phyloP scores from a whole-genome alignment of 495 filamentous ascomycete genomes.

The Hypoxylon fuscum region DNA sequence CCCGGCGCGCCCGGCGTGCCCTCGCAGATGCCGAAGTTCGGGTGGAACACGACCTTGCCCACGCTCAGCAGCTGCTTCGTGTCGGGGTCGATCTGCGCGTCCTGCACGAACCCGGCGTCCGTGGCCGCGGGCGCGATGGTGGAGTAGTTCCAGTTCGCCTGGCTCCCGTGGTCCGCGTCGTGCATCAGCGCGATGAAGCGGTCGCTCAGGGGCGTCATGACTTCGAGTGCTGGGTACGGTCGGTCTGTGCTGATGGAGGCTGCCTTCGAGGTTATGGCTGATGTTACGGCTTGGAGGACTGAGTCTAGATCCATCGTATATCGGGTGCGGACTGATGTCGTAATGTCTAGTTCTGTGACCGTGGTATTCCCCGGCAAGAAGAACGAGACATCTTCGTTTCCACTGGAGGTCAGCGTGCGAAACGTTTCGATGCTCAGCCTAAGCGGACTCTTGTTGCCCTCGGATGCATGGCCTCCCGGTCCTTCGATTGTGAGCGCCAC shows the following conservation, averaged over 20 bases:
- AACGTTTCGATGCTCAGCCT: constrained; percentile 38
- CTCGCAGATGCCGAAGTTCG: constrained; percentile 58
- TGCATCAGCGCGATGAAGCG: constrained; percentile 38
- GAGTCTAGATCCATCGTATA: constrained; percentile 31
- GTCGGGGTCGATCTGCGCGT: constrained; percentile 51
- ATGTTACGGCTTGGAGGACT: constrained; percentile 23
- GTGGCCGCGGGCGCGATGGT: constrained; percentile 37
- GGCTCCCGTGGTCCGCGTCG: constrained; percentile 50
- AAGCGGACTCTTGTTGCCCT: constrained; percentile 34
- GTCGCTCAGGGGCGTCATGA: constrained; percentile 21
- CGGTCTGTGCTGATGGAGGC: constrained; percentile 26
- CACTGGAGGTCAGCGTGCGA: constrained; percentile 20
- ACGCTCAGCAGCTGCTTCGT: constrained; percentile 52
- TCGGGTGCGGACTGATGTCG: constrained; percentile 32
- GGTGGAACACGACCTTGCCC: constrained; percentile 59
- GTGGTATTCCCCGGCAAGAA: constrained; percentile 39
- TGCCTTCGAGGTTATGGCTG: constrained; percentile 7
- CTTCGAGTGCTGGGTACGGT: constrained; percentile 39
- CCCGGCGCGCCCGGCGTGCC: constrained; percentile 34
- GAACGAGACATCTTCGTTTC: constrained; percentile 17
- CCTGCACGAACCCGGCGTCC: constrained; percentile 39
- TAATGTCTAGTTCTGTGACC: constrained; percentile 35
- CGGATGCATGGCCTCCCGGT: constrained; percentile 40
- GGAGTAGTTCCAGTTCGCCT: constrained; percentile 55
- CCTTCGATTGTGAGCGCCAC: constrained; percentile 34